A percentile compares a stretch with the other conserved stretches of the same genome.
Conservation (phyloP, 495 filamentous ascomycete species). For the Sporormia fimetaria region DNA sequence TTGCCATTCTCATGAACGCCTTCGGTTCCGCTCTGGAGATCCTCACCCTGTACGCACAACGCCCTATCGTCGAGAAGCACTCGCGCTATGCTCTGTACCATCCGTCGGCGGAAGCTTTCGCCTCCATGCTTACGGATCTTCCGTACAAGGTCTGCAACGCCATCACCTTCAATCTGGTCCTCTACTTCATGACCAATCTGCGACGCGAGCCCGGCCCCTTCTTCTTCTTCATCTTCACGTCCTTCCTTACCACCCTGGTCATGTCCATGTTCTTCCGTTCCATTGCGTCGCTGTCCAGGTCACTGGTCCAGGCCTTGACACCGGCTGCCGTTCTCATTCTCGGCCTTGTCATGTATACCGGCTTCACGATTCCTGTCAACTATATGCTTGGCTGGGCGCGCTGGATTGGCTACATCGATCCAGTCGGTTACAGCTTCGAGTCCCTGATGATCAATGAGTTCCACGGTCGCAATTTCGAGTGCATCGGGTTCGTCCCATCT, state of each 20-base stretch:
- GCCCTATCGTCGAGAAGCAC: constrained; percentile 89
- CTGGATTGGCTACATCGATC: constrained; percentile 82
- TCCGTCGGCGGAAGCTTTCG: constrained; percentile 74
- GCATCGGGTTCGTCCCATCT: constrained; percentile 49
- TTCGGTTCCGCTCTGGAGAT: constrained; percentile 72
- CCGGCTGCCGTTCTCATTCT: constrained; percentile 75
- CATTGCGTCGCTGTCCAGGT: constrained; percentile 68
- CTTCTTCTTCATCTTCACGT: constrained; percentile 41
- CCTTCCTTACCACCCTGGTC: constrained; percentile 35
- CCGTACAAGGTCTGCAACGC: constrained; percentile 49
- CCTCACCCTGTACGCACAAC: constrained; percentile 75
- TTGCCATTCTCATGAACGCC: constrained; percentile 76
- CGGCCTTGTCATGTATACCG: constrained; percentile 75
- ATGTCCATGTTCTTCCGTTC: constrained; percentile 54
- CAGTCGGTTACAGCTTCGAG: constrained; percentile 80
- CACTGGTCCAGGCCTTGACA: constrained; percentile 72
- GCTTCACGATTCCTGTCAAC: constrained; percentile 67
- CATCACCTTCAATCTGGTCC: constrained; percentile 53
- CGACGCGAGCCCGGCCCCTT: constrained; percentile 58
- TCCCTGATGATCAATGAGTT: constrained; percentile 88
- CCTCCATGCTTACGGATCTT: constrained; percentile 71
- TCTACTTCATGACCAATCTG: constrained; percentile 83
- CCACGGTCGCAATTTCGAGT: constrained; percentile 50
- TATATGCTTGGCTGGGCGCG: constrained; percentile 76
- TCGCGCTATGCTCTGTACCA: constrained; percentile 84